phyloP scores from a whole-genome alignment of 169 alveolate genomes.

The Perkinsus marinus region DNA sequence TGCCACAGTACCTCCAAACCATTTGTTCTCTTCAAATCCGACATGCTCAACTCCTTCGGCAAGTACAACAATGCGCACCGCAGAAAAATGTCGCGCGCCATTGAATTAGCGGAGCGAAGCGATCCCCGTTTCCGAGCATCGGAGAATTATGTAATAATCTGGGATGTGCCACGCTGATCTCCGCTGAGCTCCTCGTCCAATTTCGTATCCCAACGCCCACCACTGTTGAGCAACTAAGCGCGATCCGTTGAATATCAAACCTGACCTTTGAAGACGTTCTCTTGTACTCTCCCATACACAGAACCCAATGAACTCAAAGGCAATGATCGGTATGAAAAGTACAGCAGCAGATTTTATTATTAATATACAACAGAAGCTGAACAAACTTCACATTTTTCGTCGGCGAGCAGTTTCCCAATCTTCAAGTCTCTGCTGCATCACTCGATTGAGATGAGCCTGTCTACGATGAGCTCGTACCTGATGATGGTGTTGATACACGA shows the following conservation, averaged over 20 bases:
- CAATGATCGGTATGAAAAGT: neutral
- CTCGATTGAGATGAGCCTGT: neutral
- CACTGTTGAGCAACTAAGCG: too few relatives aligned
- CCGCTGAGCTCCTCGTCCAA: too few relatives aligned
- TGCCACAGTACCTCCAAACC: neutral
- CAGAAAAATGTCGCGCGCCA: neutral
- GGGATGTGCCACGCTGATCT: too few relatives aligned
- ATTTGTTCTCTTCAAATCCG: neutral
- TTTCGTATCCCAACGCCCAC: too few relatives aligned
- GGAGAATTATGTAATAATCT: too few relatives aligned
- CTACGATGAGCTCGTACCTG: neutral
- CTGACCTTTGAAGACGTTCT: too few relatives aligned
- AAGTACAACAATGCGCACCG: neutral
- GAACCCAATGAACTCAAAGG: too few relatives aligned
- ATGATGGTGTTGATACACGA: neutral
- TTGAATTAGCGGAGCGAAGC: neutral
- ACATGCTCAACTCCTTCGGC: neutral
- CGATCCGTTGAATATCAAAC: too few relatives aligned
- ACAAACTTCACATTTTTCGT: neutral
- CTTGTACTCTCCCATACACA: too few relatives aligned
- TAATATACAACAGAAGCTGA: neutral
- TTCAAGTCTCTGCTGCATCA: neutral
- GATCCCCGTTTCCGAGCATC: neutral
- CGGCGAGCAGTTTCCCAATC: neutral
- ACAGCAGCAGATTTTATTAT: neutral